phyloP scores from a whole-genome alignment of 129 eudicot genomes.

The Saussurea involucrata region DNA sequence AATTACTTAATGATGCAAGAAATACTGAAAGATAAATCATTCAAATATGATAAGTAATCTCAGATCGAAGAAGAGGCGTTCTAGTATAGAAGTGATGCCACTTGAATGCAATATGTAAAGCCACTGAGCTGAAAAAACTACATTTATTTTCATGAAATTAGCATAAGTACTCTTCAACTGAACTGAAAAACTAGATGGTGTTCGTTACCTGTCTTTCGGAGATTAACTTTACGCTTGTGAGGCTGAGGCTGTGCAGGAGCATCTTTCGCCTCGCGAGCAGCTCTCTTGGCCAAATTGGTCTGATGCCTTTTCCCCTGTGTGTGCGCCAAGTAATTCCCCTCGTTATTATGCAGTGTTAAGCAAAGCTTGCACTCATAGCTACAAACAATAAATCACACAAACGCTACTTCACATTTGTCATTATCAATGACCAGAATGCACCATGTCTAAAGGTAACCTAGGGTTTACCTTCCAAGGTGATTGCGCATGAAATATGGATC shows the following conservation, averaged over 20 bases:
- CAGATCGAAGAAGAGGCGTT: background rate
- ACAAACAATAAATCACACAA: background rate
- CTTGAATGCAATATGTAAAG: background rate
- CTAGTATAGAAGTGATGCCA: background rate
- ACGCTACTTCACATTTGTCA: background rate
- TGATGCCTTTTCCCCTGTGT: conserved; percentile 97
- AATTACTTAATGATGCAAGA: background rate
- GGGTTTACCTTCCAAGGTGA: conserved; percentile 82
- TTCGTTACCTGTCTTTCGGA: conserved; percentile 49
- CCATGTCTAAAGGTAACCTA: background rate
- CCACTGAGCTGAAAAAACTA: background rate
- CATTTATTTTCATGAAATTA: background rate
- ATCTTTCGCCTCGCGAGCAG: conserved; percentile 97
- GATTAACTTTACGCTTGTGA: conserved; percentile 68
- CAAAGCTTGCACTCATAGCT: conserved; percentile 95
- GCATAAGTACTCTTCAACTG: background rate
- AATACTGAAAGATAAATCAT: background rate
- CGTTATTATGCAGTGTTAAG: conserved; percentile 85
- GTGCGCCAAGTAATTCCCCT: conserved; percentile 97
- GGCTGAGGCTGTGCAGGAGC: conserved; percentile 98
- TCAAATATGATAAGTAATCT: background rate
- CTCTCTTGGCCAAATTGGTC: conserved; percentile 93
- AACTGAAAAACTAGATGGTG: background rate
- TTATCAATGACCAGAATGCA: background rate
- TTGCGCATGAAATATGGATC: conserved; percentile 99